Evolutionary conservation across 768 basidiomycete species (phyloP), one percentile per base, ranked within the genome.

Genomic region (Baorangia bicolor): DNA sequence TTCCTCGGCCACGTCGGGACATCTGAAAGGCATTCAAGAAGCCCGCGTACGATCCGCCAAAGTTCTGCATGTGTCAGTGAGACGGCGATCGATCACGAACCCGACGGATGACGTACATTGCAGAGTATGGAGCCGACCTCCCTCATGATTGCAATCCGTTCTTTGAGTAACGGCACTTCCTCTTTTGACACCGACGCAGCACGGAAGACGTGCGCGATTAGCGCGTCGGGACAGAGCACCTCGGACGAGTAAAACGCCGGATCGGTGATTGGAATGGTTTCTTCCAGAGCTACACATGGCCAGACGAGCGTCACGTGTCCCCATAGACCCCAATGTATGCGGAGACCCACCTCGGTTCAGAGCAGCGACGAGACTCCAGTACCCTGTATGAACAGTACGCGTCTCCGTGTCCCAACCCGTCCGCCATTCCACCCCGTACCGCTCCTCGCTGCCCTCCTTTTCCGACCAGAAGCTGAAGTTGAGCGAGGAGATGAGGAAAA

Each of bases 401-500:
- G 73, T 71, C 7, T 78, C 67, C n/a, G 72, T 74, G 14, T 71
- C 73, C 89, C 91, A 92, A 1, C 84, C 82, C 9, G 77, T 71
- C 49, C 83, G 78, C 92, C 92, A 94, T 62, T 86, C 79, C 3
- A 95, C 85, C 21, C 88, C 90, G 65, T 85, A 96, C 27, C 90
- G 78, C 33, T 81, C 84, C 4, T 75, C 61, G 6, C 61, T 70
- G 0, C 83, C 82, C 57, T 87, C 84, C 39, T 72, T 77, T 65
- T 87, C 84, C 1, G 88, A 92, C 94, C 94, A 95, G 70, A 92
- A 96, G 64, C 82, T 90, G 71, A 92, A 96, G 70, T 93, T 96
- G 48, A 92, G 80, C 16, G 86, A 81, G 3, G 88, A 93, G 39
- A 95, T 86, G 57, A 91, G 81, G 72, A 95, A 94, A 55, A 95